phyloP scores from a whole-genome alignment of 106 monocot genomes.

The Acorus calamus region DNA sequence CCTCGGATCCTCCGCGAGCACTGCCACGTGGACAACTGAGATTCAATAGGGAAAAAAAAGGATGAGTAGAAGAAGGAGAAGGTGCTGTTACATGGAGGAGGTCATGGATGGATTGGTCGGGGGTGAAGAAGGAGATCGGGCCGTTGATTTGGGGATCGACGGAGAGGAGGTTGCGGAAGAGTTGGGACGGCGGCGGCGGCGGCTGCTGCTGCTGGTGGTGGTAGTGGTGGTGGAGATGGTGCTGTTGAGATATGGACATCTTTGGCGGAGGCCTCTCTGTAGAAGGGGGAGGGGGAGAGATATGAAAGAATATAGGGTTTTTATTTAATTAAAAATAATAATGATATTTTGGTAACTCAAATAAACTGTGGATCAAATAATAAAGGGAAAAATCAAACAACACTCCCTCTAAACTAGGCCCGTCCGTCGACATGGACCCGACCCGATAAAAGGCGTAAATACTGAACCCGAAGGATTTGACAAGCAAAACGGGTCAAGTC shows the following conservation, averaged over 20 bases:
- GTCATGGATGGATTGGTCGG: conserved; percentile 19
- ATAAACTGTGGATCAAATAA: too few relatives aligned
- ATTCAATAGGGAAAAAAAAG: not conserved
- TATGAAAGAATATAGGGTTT: too few relatives aligned
- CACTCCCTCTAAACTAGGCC: too few relatives aligned
- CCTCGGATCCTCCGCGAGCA: conserved; percentile 26
- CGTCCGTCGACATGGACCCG: too few relatives aligned
- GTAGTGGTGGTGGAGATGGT: conserved; percentile 22
- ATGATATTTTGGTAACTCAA: too few relatives aligned
- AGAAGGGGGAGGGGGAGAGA: conserved; percentile 1
- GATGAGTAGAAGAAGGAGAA: not conserved
- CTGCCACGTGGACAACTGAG: conserved; percentile 34
- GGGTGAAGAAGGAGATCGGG: conserved; percentile 29
- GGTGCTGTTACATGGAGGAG: conserved; percentile 32
- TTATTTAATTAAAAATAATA: too few relatives aligned
- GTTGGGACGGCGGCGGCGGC: not conserved
- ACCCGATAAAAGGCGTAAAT: too few relatives aligned
- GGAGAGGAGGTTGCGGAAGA: conserved; percentile 33
- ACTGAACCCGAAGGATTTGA: too few relatives aligned
- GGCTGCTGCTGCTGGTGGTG: conserved; percentile 19
- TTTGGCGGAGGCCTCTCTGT: conserved; percentile 17
- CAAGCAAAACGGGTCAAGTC: too few relatives aligned
- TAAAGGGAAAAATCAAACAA: too few relatives aligned
- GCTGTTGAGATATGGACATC: conserved; percentile 17
- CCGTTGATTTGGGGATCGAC: conserved; percentile 34